Conservation (phyloP, 495 filamentous ascomycete species). For the Apiosordaria backusii region DNA sequence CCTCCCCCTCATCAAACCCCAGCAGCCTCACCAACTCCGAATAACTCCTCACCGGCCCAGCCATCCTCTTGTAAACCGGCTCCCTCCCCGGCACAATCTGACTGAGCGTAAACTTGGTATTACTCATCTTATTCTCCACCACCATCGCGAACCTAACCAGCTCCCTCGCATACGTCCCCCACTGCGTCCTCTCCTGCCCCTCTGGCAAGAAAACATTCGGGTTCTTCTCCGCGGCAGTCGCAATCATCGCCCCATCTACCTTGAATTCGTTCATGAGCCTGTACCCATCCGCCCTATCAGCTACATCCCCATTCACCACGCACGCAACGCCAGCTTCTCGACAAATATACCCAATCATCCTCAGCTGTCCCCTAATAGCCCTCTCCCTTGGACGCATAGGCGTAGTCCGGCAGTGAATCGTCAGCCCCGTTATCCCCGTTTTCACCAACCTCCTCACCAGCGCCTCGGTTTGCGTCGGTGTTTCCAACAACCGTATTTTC, state of each 20-base stretch:
- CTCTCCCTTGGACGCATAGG: constrained; percentile 88
- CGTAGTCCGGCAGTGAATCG: constrained; percentile 92
- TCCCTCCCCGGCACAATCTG: constrained; percentile 82
- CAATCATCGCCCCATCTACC: constrained; percentile 96
- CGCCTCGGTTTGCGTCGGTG: constrained; percentile 62
- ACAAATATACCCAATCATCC: constrained; percentile 74
- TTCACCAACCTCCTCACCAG: constrained; percentile 70
- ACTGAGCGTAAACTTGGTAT: constrained; percentile 85
- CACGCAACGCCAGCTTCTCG: constrained; percentile 79
- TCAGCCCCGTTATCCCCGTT: constrained; percentile 89
- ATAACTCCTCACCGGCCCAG: constrained; percentile 57
- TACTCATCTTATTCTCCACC: constrained; percentile 79
- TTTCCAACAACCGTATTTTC: constrained; percentile 87
- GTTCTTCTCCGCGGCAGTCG: constrained; percentile 83
- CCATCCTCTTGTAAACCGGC: constrained; percentile 52
- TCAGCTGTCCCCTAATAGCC: constrained; percentile 80
- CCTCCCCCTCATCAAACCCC: constrained; percentile 50
- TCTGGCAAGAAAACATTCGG: constrained; percentile 71
- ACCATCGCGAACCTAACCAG: constrained; percentile 70
- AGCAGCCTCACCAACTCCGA: constrained; percentile 59
- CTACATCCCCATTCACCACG: constrained; percentile 92
- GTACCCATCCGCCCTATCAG: constrained; percentile 61
- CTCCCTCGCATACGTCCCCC: constrained; percentile 69
- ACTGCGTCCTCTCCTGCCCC: constrained; percentile 63
- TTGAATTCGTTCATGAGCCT: constrained; percentile 68